phyloP scores from a whole-genome alignment of 768 basidiomycete genomes.

The Tricholoma sp. region DNA sequence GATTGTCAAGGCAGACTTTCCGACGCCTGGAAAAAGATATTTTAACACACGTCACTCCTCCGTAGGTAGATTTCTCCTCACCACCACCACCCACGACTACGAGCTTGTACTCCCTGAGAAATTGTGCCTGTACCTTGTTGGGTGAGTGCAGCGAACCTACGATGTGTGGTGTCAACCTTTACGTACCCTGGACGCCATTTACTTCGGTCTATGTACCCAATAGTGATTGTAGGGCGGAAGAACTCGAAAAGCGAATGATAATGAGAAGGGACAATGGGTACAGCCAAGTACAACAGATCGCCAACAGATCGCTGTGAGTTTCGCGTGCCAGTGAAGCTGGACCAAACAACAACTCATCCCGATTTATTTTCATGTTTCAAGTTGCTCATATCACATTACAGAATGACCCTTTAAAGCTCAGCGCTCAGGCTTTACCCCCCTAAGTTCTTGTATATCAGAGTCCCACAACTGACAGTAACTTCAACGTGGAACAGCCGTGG shows the following conservation, averaged over 20 bases:
- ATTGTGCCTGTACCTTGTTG: constrained; percentile 56
- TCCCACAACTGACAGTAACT: too few relatives aligned
- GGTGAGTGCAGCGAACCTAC: constrained; percentile 8
- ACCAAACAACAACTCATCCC: neutral
- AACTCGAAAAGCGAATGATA: constrained; percentile 3
- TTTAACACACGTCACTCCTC: neutral
- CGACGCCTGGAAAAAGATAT: constrained; percentile 32
- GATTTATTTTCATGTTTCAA: too few relatives aligned
- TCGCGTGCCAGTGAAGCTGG: neutral
- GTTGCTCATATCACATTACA: too few relatives aligned
- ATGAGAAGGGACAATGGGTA: constrained; percentile 5
- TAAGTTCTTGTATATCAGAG: too few relatives aligned
- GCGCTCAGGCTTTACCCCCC: too few relatives aligned
- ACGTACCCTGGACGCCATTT: constrained; percentile 37
- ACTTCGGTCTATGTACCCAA: constrained; percentile 1
- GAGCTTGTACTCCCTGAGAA: constrained; percentile 95
- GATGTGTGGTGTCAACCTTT: neutral
- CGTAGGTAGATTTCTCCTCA: constrained; percentile 27
- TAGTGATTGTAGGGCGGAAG: constrained; percentile 7
- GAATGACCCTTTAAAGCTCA: too few relatives aligned
- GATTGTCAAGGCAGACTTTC: constrained; percentile 89
- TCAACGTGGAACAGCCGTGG: too few relatives aligned
- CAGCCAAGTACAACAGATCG: neutral
- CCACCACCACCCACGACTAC: constrained; percentile 99
- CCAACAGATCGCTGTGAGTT: too few relatives aligned